Conservation (phyloP, 352 stramenopile genomes). For the Pythium apleroticum region DNA sequence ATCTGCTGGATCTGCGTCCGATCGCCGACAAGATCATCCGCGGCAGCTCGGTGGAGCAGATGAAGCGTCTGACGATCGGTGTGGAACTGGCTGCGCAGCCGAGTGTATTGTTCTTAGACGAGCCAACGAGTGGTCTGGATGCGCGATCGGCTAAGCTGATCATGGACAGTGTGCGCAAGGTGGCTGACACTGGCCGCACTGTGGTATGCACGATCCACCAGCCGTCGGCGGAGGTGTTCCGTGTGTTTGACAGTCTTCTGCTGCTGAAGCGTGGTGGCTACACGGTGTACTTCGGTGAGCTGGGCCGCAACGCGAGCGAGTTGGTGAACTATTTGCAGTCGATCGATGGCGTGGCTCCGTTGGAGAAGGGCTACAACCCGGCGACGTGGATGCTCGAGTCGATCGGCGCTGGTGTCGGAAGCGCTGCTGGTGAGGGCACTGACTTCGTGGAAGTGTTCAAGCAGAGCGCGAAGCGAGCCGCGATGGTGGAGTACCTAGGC, state of each 20-base stretch:
- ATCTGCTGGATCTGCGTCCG: conserved; percentile 32
- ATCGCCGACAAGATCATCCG: conserved; percentile 39
- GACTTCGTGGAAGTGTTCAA: conserved; percentile 26
- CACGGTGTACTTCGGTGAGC: conserved; percentile 16
- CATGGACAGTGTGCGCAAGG: conserved; percentile 41
- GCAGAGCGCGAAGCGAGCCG: neutral
- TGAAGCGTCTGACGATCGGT: conserved; percentile 61
- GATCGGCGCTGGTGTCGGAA: conserved; percentile 41
- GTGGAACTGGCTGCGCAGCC: conserved; percentile 86
- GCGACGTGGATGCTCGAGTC: conserved; percentile 81
- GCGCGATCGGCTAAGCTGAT: conserved; percentile 48
- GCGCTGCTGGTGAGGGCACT: neutral
- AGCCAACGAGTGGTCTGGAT: conserved; percentile 54
- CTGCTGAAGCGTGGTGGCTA: conserved; percentile 19
- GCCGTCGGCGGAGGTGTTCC: conserved; percentile 71
- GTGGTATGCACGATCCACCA: conserved; percentile 89
- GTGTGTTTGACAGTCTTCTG: conserved; percentile 61
- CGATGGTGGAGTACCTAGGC: conserved; percentile 10
- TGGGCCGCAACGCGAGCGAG: conserved; percentile 42
- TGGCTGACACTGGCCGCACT: conserved; percentile 60
- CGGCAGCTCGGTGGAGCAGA: conserved; percentile 30
- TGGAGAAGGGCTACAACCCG: conserved; percentile 65
- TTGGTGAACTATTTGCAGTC: conserved; percentile 52
- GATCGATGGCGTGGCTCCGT: conserved; percentile 40
- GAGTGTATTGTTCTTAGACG: conserved; percentile 72